phyloP scores from a whole-genome alignment of 2,329 filamentous ascomycete species.

The Trichophyton rubrum region DNA sequence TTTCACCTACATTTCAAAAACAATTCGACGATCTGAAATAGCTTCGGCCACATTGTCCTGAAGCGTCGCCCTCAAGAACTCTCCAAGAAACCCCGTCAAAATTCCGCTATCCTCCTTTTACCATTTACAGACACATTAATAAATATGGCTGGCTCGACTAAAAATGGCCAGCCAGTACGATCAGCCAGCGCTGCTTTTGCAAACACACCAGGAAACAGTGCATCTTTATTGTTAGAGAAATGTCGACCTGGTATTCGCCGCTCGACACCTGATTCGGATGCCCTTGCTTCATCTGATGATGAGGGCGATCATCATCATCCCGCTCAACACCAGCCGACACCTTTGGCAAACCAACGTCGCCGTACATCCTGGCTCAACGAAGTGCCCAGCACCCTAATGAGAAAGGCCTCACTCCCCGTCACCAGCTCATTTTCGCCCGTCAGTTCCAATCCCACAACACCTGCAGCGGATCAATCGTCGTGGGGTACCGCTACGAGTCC shows the following conservation, averaged over 20 bases:
- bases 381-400: constrained; percentile 53
- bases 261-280: constrained; percentile 88
- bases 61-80: neutral
- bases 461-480: constrained; percentile 50
- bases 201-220: constrained; percentile 40
- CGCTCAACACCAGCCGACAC: constrained; percentile 38
- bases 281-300: constrained; percentile 85
- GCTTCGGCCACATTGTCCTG: neutral
- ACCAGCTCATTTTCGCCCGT: constrained; percentile 66
- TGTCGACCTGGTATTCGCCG: constrained; percentile 56
- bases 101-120: neutral
- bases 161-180: constrained; percentile 15
- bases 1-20: neutral
- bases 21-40: neutral
- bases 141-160: constrained; percentile 10
- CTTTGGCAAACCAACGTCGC: constrained; percentile 50
- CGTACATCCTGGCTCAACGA: constrained; percentile 82
- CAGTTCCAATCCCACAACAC: constrained; percentile 68
- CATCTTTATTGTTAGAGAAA: constrained; percentile 60
- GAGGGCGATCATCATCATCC: constrained; percentile 55
- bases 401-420: constrained; percentile 62
- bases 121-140: neutral
- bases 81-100: neutral
- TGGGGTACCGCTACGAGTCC: constrained; percentile 31
- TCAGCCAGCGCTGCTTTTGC: constrained; percentile 33